A percentile compares a stretch with the other conserved stretches of the same genome.
phyloP scores from a whole-genome alignment of 371 early-diverging fungal species.

The Haplosporangium sp. region DNA sequence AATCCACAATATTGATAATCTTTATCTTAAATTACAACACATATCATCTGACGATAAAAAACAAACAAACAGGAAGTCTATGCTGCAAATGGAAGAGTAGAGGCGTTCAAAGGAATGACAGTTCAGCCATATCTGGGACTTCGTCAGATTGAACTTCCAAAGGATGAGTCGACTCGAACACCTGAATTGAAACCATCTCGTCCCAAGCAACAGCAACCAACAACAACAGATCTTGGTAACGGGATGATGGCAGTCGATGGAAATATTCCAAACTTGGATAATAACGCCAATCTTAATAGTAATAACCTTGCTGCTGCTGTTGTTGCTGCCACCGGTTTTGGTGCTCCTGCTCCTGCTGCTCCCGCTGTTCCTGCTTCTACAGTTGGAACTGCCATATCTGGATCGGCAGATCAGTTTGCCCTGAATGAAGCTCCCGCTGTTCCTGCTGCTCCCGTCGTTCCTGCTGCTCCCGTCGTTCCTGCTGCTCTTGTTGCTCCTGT shows the following conservation, averaged over 20 bases:
- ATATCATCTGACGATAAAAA: no score
- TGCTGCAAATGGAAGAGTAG: slow-evolving; percentile 45
- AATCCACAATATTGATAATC: not conserved
- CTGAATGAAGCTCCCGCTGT: not conserved
- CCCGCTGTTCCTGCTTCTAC: not conserved
- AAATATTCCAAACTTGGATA: not conserved
- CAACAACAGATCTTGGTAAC: not conserved
- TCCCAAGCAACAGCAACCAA: not conserved
- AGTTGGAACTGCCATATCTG: not conserved
- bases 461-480: not conserved
- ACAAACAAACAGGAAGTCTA: slow-evolving; percentile 25
- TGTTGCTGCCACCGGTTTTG: not conserved
- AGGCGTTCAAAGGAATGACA: slow-evolving; percentile 30
- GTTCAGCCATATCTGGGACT: slow-evolving; percentile 43
- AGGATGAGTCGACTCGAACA: slow-evolving; percentile 31
- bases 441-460: not conserved
- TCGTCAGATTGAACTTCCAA: slow-evolving; percentile 37
- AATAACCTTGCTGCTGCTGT: not conserved
- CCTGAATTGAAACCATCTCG: slow-evolving; percentile 47
- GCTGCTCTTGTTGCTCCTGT: not conserved
- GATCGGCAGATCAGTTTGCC: not conserved
- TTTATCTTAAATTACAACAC: not conserved
- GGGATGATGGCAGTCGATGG: slow-evolving; percentile 14
- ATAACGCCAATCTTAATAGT: not conserved
- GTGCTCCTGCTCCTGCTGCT: not conserved